Evolutionary conservation across 2,329 filamentous ascomycete species (phyloP), one percentile per base, ranked within the genome.

Genomic region (Aspergillus jensenii): DNA sequence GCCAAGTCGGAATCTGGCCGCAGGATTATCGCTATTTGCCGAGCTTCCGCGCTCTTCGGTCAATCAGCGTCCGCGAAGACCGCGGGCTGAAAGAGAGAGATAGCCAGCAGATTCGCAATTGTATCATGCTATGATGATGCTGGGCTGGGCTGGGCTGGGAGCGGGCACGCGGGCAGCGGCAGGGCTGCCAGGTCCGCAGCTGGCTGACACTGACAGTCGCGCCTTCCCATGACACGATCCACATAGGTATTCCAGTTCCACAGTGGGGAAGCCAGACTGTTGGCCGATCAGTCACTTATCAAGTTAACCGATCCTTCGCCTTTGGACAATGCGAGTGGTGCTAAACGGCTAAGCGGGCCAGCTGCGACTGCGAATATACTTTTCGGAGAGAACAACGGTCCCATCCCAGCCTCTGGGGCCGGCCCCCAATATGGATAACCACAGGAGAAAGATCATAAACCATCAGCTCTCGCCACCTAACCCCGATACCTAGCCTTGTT

Each of bases 241-340:
- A 51, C 48, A 51, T 6, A 39, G 21, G 21, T 21, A 21, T 21
- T 21, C 21, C 21, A 21, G 21, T 50, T n/a, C 47, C 51, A 53
- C 51, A 46, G 51, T 46, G 51, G 41, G 41, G 41, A 47, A 19
- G 31, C 31, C 41, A 33, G 51, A 47, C 41, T 39, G 51, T 47
- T 54, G 43, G 51, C 51, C 51, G 51, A 54, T 54, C 51, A 54
- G 41, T 53, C 41, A 47, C 51, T 53, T 54, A 46, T 54, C 51
- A 54, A 47, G 51, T 54, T 54, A 54, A 54, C 40, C 51, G 51
- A 47, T 40, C 51, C 51, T 25, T 46, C 19, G 19, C 6, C 21
- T 31, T 39, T 23, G 19, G 19, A 23, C 31, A 40, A 25, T 9
- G 27, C 33, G 6, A 50, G 6, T 39, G 19, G 19, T 14, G 33